phyloP scores from a whole-genome alignment of 1,284 basidiomycete species.

The Wolfiporia cocos region DNA sequence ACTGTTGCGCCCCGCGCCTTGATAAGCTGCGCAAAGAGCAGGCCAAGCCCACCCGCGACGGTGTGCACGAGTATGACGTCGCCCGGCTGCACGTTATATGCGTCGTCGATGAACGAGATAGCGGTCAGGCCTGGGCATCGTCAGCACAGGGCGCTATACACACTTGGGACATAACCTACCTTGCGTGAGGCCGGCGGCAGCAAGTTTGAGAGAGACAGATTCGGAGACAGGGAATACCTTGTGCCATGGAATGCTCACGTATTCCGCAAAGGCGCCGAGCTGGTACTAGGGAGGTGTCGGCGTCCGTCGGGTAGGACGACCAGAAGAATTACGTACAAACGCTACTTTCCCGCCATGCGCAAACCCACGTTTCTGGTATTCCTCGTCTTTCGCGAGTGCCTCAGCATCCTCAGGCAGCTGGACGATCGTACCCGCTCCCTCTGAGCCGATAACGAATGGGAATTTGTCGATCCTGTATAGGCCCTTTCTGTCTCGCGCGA shows the following conservation, averaged over 20 bases:
- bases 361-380: constrained; percentile 54
- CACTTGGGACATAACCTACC: too few relatives aligned
- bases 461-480: constrained; percentile 53
- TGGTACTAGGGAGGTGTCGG: constrained; percentile 31
- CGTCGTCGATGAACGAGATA: constrained; percentile 75
- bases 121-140: constrained; percentile 63
- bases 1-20: constrained; percentile 79
- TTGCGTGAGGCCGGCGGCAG: constrained; percentile 51
- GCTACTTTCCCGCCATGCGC: constrained; percentile 59
- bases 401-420: constrained; percentile 57
- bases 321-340: constrained; percentile 47
- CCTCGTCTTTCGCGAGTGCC: constrained; percentile 44
- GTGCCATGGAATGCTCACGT: constrained; percentile 19
- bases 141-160: too few relatives aligned
- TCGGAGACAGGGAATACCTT: constrained; percentile 53
- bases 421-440: constrained; percentile 73
- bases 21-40: constrained; percentile 56
- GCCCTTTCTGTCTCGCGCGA: constrained; percentile 38
- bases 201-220: constrained; percentile 54
- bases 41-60: constrained; percentile 79
- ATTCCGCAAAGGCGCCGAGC: constrained; percentile 26
- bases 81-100: constrained; percentile 76
- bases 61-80: constrained; percentile 83
- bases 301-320: not conserved
- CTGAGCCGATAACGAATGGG: constrained; percentile 76